Evolutionary conservation across 371 early-diverging fungal genomes (phyloP).

Genomic region (Circinella umbellata): DNA sequence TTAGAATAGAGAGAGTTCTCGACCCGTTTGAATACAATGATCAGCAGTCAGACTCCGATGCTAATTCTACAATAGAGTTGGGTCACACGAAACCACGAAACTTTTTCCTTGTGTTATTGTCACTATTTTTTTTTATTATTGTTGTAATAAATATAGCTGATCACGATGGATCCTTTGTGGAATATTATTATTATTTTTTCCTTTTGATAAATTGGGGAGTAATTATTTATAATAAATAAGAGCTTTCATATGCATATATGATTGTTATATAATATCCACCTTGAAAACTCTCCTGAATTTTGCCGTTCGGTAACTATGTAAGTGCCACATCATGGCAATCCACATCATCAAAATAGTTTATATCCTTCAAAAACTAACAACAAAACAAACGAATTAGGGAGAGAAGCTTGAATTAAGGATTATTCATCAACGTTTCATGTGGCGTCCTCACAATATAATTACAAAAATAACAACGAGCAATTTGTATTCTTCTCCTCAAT

Average conservation of each 20-base stretch:
- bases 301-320: too few species aligned
- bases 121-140: not conserved
- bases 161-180: not conserved
- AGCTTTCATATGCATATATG: too few species aligned
- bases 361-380: too few species aligned
- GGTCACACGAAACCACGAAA: conserved; percentile 1
- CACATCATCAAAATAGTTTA: too few species aligned
- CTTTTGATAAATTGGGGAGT: too few species aligned
- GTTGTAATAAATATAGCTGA: not conserved
- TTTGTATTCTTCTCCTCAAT: too few species aligned
- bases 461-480: not conserved
- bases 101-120: not conserved
- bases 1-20: not conserved
- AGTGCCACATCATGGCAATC: too few species aligned
- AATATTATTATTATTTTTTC: too few species aligned
- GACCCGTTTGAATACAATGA: not conserved
- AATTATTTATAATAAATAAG: too few species aligned
- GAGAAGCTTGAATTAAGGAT: not conserved
- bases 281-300: too few species aligned
- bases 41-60: conserved; percentile 1
- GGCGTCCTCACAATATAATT: not conserved
- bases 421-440: conserved; percentile 2
- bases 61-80: not conserved
- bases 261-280: too few species aligned
- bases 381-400: not conserved